These are phyloP conservation scores for Colletotrichum shisoi DNA, from an alignment of 2,329 filamentous ascomycete species.

Conservation along the genomic window DNA sequence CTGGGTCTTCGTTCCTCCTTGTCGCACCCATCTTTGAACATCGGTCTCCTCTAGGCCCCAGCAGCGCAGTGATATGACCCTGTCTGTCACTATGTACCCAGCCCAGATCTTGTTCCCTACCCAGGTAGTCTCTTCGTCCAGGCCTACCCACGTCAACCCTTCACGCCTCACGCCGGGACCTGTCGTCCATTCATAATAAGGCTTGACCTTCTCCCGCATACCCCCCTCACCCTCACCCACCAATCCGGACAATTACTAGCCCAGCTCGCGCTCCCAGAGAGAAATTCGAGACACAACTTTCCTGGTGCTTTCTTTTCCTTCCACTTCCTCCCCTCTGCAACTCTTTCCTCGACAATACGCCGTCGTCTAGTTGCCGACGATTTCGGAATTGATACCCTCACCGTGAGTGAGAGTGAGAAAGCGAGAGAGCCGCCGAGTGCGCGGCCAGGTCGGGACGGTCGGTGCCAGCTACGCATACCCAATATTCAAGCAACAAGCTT, in stretches of 20 bases:
- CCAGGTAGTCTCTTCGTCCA: conserved; percentile 33
- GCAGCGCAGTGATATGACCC: conserved; percentile 38
- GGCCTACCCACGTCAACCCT: conserved; percentile 39
- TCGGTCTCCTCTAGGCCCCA: conserved; percentile 29
- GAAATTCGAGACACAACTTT: conserved; percentile 39
- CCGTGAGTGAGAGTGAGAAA: conserved; percentile 4
- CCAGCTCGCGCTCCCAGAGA: conserved; percentile 33
- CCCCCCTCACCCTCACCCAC: conserved; percentile 37
- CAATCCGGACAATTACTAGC: conserved; percentile 35
- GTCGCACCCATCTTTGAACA: conserved; percentile 37
- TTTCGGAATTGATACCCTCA: conserved; percentile 1
- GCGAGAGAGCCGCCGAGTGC: conserved; percentile 28
- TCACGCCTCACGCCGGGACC: conserved; percentile 38
- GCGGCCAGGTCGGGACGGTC: conserved; percentile 28
- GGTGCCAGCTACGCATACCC: conserved; percentile 19
- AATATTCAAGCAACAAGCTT: conserved; percentile 18
- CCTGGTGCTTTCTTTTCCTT: conserved; percentile 38
- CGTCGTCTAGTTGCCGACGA: conserved; percentile 12
- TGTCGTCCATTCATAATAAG: conserved; percentile 40
- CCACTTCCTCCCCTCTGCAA: conserved; percentile 29
- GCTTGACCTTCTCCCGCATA: conserved; percentile 40
- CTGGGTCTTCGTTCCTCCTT: conserved; percentile 32
- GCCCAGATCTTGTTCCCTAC: conserved; percentile 39
- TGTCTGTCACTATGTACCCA: conserved; percentile 33
- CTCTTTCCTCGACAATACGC: conserved; percentile 20